Base-by-base conservation (phyloP, 192 early-diverging fungal genomes). In the Phlyctochytrium arcticum region DNA sequence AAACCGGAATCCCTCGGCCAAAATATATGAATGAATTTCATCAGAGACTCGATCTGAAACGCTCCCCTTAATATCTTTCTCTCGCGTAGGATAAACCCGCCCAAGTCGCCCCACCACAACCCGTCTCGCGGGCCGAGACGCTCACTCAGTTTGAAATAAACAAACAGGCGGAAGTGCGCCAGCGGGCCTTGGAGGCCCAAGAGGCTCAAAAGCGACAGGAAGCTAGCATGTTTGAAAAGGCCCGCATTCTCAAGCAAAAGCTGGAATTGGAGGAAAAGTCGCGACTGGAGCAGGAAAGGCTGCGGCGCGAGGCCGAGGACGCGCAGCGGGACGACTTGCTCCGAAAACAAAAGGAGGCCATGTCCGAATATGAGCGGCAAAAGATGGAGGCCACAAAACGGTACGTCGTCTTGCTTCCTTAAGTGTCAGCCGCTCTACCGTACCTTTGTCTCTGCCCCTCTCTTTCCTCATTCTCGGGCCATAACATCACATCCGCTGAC, bases 181-280 rank as follows among this genome's bases (percentile, higher is more conserved):
- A 36, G n/a, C 48, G 53, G 0, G n/a, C 15, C 0, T 46, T 19
- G 57, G 66, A 60, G 17, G 44, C 54, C n/a, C 21, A 35, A n/a
- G 42, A 49, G 3, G 48, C 59, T 21, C 48, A 46, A 36, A 65
- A 65, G 53, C 53, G 48, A 19, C 70, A 71, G 34, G 70, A 71
- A 37, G 57, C 70, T 27, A 55, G 58, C 23, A 57, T 64, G 48
- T 71, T 71, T 37, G 70, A 71, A 60, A 71, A 71, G 51, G 70
- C 70, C 35, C 62, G 70, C 15, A 48, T 66, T 15, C 56, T 71
- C 10, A 53, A 54, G 15, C n/a, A 49, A 36, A 65, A 65, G 31
- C 56, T 71, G 9, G 34, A 60, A 42, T 36, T 26, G 4, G 70
- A 65, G 49, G 63, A 71, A 42, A 24, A 35, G 6, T 19, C 24